phyloP scores from a whole-genome alignment of 805 yeast genomes.

The Nakazawaea siamensis region DNA sequence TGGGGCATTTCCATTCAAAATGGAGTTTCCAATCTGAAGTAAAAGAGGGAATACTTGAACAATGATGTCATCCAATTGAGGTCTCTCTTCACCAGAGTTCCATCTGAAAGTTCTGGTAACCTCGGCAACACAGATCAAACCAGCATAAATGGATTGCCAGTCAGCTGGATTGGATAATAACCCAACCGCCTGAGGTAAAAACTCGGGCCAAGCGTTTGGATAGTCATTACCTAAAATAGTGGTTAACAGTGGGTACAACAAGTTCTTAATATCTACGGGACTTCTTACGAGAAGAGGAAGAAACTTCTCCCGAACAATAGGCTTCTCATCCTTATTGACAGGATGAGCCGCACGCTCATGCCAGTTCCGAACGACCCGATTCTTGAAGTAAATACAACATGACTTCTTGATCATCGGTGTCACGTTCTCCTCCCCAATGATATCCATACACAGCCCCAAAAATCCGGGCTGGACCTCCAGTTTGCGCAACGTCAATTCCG shows the following conservation, averaged over 20 bases:
- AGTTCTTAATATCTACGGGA: conserved; percentile 34
- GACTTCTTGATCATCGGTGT: conserved; percentile 58
- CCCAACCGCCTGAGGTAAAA: conserved; percentile 38
- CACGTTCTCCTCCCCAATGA: conserved; percentile 46
- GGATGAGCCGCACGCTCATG: conserved; percentile 19
- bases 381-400: conserved; percentile 83
- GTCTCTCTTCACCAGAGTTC: conserved; percentile 53
- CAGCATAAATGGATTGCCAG: conserved; percentile 43
- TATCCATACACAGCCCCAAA: conserved; percentile 74
- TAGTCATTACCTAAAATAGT: conserved; percentile 37
- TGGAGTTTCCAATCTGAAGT: conserved; percentile 54
- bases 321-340: conserved; percentile 67
- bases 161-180: conserved; percentile 38
- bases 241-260: conserved; percentile 44
- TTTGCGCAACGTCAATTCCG: conserved; percentile 58
- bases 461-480: conserved; percentile 62
- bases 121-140: conserved; percentile 68
- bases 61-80: conserved; percentile 51
- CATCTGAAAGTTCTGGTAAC: conserved; percentile 72
- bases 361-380: conserved; percentile 67
- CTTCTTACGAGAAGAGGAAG: conserved; percentile 50
- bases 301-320: conserved; percentile 60
- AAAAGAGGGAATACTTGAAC: conserved; percentile 59
- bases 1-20: conserved; percentile 27
- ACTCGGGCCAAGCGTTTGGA: conserved; percentile 43